These are phyloP conservation scores for Poa annua DNA, from an alignment of 176 grass and related monocot genomes.

Conservation along the genomic window DNA sequence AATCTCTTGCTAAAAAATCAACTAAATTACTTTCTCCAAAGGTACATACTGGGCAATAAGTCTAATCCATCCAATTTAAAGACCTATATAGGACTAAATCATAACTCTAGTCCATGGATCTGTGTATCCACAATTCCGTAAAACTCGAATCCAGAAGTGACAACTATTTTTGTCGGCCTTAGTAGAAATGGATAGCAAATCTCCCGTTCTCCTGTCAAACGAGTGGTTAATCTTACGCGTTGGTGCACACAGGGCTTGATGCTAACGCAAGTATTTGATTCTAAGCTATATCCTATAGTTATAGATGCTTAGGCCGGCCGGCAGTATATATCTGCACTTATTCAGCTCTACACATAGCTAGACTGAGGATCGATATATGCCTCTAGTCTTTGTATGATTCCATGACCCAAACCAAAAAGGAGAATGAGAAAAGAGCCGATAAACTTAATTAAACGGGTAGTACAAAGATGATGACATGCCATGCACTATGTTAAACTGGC, in stretches of 20 bases:
- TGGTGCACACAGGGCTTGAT: slow-evolving; percentile 31
- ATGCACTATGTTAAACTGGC: neutral
- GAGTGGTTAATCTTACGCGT: slow-evolving; percentile 37
- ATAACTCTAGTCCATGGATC: too few species aligned
- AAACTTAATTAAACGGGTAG: neutral
- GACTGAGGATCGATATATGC: slow-evolving; percentile 43
- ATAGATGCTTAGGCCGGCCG: slow-evolving; percentile 39
- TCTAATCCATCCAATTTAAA: too few species aligned
- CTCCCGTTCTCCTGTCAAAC: slow-evolving; percentile 29
- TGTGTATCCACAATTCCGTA: too few species aligned
- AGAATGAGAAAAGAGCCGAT: neutral
- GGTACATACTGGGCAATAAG: too few species aligned
- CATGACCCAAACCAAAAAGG: slow-evolving; percentile 17
- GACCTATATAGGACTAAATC: too few species aligned
- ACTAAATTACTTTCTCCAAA: too few species aligned
- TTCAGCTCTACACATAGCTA: slow-evolving; percentile 45
- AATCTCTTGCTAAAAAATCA: too few species aligned
- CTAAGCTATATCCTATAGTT: slow-evolving; percentile 8
- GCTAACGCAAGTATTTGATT: slow-evolving; percentile 56
- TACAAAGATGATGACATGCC: slow-evolving; percentile 39
- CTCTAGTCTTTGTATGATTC: slow-evolving; percentile 45
- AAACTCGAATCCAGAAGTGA: too few species aligned
- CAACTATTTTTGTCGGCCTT: too few species aligned
- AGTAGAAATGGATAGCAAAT: neutral
- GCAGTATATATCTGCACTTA: slow-evolving; percentile 22